phyloP scores from a whole-genome alignment of 768 basidiomycete genomes.

The Auriscalpium vulgare region DNA sequence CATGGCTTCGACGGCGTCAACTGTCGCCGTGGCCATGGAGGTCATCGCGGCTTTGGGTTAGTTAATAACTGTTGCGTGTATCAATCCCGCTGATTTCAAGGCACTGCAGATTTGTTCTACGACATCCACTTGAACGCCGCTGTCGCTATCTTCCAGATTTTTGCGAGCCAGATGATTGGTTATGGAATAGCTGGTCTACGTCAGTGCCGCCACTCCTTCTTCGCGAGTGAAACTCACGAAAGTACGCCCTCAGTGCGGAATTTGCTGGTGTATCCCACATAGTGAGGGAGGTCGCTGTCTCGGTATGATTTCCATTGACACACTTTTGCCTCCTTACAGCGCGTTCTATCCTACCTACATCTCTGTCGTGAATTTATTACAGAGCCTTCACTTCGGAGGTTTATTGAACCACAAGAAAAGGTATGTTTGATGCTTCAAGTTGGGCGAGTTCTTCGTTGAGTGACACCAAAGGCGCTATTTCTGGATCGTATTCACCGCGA shows the following conservation, averaged over 20 bases:
- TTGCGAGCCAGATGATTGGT: conserved; percentile 36
- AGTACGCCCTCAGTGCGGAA: conserved; percentile 29
- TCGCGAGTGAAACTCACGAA: background rate
- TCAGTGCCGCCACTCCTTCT: conserved; percentile 9
- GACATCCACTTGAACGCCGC: conserved; percentile 39
- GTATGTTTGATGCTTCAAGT: conserved; percentile 4
- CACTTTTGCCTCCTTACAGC: conserved; percentile 3
- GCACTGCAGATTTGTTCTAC: conserved; percentile 39
- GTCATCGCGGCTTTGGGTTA: conserved; percentile 50
- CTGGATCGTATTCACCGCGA: conserved; percentile 44
- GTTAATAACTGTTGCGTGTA: conserved; percentile 8
- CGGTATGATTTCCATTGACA: background rate
- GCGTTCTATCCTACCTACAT: conserved; percentile 48
- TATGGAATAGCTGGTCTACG: conserved; percentile 24
- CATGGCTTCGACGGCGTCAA: conserved; percentile 51
- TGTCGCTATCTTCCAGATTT: conserved; percentile 48
- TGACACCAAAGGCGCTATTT: conserved; percentile 31
- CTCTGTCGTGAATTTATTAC: conserved; percentile 43
- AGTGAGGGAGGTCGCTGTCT: conserved; percentile 26
- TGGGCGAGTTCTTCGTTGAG: background rate
- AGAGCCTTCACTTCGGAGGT: conserved; percentile 45
- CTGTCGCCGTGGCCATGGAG: conserved; percentile 49
- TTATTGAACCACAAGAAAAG: conserved; percentile 41
- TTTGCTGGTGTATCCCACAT: conserved; percentile 44
- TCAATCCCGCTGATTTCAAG: background rate